Conservation (phyloP, 2,329 filamentous ascomycete species). For the Colletotrichum agaves region DNA sequence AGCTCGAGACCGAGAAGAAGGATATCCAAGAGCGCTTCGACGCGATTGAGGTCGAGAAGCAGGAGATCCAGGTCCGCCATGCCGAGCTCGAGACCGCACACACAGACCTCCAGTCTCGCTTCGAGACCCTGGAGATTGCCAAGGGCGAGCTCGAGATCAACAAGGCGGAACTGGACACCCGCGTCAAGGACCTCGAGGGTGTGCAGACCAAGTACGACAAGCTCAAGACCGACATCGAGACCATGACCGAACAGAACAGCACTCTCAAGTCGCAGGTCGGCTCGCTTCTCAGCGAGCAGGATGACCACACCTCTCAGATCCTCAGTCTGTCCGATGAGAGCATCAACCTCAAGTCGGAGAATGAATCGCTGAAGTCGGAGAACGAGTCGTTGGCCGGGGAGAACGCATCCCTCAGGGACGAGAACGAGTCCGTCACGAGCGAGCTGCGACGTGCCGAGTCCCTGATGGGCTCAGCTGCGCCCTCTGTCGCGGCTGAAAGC, state of each 20-base stretch:
- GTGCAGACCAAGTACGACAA: slow-evolving; percentile 34
- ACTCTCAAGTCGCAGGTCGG: slow-evolving; percentile 31
- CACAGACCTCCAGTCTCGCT: slow-evolving; percentile 23
- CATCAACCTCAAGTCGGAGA: slow-evolving; percentile 28
- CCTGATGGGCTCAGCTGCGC: slow-evolving; percentile 25
- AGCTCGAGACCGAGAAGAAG: slow-evolving; percentile 30
- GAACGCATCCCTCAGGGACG: slow-evolving; percentile 23
- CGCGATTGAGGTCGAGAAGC: slow-evolving; percentile 27
- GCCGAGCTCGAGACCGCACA: slow-evolving; percentile 26
- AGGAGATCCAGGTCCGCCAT: slow-evolving; percentile 26
- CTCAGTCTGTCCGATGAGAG: slow-evolving; percentile 32
- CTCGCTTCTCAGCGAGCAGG: slow-evolving; percentile 34
- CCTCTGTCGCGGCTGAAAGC: slow-evolving; percentile 22
- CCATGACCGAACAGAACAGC: slow-evolving; percentile 29
- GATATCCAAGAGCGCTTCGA: slow-evolving; percentile 20
- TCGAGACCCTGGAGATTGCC: slow-evolving; percentile 31
- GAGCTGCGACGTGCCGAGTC: slow-evolving; percentile 33
- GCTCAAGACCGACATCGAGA: slow-evolving; percentile 30
- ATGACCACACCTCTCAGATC: slow-evolving; percentile 35
- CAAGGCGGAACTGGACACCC: slow-evolving; percentile 30
- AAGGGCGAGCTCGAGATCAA: slow-evolving; percentile 24
- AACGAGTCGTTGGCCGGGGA: slow-evolving; percentile 29
- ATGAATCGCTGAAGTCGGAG: slow-evolving; percentile 33
- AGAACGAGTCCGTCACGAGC: slow-evolving; percentile 34
- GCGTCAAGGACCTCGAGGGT: slow-evolving; percentile 33